phyloP scores from a whole-genome alignment of 768 basidiomycete species.

The Termitomyces sp. region DNA sequence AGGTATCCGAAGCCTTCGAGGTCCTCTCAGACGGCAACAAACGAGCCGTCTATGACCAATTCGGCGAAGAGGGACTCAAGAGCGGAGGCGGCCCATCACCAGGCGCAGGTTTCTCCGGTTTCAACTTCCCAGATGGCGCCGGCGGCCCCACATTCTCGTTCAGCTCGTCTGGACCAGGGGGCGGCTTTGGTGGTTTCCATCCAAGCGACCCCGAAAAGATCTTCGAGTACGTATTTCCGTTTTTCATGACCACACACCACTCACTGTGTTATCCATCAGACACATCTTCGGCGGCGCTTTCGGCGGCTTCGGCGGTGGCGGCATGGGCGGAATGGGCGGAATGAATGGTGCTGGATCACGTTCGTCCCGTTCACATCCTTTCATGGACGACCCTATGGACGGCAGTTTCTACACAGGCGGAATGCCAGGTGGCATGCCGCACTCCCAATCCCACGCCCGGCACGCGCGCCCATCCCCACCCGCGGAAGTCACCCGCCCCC shows the following conservation, averaged over 20 bases:
- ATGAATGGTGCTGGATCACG: constrained; percentile 27
- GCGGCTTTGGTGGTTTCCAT: constrained; percentile 51
- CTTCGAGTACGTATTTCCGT: constrained; percentile 77
- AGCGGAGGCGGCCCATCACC: constrained; percentile 52
- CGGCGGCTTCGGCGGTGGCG: constrained; percentile 20
- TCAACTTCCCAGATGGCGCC: constrained; percentile 38
- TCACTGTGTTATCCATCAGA: constrained; percentile 25
- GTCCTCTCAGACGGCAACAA: constrained; percentile 87
- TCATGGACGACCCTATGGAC: constrained; percentile 46
- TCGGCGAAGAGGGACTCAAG: constrained; percentile 94
- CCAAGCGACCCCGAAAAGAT: constrained; percentile 84
- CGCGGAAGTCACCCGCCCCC: constrained; percentile 71
- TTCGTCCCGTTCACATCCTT: constrained; percentile 18
- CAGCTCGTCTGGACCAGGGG: constrained; percentile 42
- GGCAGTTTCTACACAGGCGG: constrained; percentile 31
- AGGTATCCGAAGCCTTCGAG: constrained; percentile 96
- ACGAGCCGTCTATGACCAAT: constrained; percentile 83
- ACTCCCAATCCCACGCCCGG: constrained; percentile 13
- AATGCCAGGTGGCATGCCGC: constrained; percentile 57
- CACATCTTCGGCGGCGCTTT: constrained; percentile 43
- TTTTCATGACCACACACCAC: no score
- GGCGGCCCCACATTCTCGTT: constrained; percentile 55
- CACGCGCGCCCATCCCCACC: constrained; percentile 27
- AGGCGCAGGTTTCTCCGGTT: constrained; percentile 46
- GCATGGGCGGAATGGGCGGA: constrained; percentile 32